A percentile compares a stretch with the other conserved stretches of the same genome.
Evolutionary conservation across 805 yeast genomes (phyloP).

Genomic region (Diddensiella transvaalensis): DNA sequence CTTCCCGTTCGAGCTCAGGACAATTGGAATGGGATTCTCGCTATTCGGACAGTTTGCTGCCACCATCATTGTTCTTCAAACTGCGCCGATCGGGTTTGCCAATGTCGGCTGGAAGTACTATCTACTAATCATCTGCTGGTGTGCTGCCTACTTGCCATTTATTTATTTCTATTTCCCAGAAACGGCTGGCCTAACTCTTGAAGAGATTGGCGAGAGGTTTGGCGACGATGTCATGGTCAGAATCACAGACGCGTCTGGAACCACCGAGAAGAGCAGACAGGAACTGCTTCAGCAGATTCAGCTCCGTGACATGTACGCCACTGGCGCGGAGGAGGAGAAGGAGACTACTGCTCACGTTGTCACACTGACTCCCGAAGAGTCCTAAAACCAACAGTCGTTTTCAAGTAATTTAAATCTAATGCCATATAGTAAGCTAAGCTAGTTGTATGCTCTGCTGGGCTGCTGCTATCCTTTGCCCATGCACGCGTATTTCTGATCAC

Average conservation of each 20-base stretch:
- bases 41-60: background rate
- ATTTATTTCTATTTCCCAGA: slow-evolving; percentile 42
- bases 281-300: background rate
- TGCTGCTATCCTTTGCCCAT: too few relatives aligned
- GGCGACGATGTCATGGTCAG: slow-evolving; percentile 28
- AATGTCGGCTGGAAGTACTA: slow-evolving; percentile 42
- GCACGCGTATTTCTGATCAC: too few relatives aligned
- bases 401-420: too few relatives aligned
- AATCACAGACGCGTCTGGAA: background rate
- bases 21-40: slow-evolving; percentile 4
- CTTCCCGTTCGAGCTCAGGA: slow-evolving; percentile 3
- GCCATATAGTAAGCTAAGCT: too few relatives aligned
- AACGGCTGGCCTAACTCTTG: slow-evolving; percentile 50
- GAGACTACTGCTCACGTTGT: too few relatives aligned
- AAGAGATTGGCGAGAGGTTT: slow-evolving; percentile 35
- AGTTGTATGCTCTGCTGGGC: too few relatives aligned
- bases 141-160: slow-evolving; percentile 27
- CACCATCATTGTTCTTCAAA: slow-evolving; percentile 28
- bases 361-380: too few relatives aligned
- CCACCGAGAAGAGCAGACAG: background rate
- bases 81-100: slow-evolving; percentile 40
- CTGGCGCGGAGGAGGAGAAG: background rate
- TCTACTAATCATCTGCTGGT: slow-evolving; percentile 33
- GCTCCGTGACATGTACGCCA: background rate
- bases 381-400: too few relatives aligned